Evolutionary conservation across 1,284 basidiomycete species (phyloP).

Genomic region (Sporisorium reilianum): DNA sequence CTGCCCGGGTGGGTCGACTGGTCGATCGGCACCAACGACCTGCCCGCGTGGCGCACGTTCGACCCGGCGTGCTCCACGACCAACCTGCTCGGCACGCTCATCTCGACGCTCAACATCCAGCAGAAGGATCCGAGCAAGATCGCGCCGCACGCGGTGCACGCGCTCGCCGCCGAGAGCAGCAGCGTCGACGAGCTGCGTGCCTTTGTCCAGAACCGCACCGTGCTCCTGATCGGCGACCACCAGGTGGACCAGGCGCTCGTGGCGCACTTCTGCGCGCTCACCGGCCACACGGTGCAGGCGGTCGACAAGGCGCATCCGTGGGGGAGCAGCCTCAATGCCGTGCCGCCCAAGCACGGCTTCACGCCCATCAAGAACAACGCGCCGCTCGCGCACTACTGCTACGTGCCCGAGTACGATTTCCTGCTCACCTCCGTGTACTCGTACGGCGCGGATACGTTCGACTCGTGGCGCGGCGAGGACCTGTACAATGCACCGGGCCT

Average conservation of each 20-base stretch:
- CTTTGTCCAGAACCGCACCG: conserved; percentile 69
- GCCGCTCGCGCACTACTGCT: conserved; percentile 69
- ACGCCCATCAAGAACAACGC: conserved; percentile 56
- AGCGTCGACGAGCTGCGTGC: conserved; percentile 46
- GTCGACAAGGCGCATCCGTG: conserved; percentile 67
- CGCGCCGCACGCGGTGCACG: conserved; percentile 32
- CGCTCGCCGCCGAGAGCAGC: conserved; percentile 7
- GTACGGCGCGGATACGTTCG: conserved; percentile 69
- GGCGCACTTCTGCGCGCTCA: conserved; percentile 69
- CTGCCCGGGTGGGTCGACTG: conserved; percentile 56
- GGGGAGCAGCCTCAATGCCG: conserved; percentile 54
- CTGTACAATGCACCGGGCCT: conserved; percentile 67
- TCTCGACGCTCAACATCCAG: conserved; percentile 38
- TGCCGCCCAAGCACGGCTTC: conserved; percentile 46
- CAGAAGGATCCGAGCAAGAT: conserved; percentile 35
- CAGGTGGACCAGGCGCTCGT: conserved; percentile 69
- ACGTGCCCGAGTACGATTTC: conserved; percentile 69
- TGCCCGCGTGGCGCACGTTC: conserved; percentile 56
- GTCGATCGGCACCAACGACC: conserved; percentile 42
- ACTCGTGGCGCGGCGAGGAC: conserved; percentile 66
- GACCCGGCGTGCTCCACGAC: conserved; percentile 49
- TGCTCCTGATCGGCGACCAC: conserved; percentile 70
- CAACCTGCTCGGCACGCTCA: conserved; percentile 41
- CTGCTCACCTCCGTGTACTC: conserved; percentile 69
- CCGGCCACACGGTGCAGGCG: conserved; percentile 64